Evolutionary conservation across 129 eudicot genomes (phyloP).

Genomic region (Helianthus tuberosus): DNA sequence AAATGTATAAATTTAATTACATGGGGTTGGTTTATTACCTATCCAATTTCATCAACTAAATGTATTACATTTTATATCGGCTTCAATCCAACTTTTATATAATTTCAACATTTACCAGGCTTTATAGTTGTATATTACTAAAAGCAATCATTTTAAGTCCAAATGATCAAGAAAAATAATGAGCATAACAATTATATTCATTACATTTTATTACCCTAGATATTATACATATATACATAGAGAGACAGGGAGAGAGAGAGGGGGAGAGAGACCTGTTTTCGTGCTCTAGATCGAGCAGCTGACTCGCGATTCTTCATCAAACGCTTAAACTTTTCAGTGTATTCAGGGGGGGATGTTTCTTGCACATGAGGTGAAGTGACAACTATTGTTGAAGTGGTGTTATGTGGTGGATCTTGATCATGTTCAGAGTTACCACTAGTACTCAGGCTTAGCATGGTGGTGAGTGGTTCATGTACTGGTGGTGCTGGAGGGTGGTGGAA

Average conservation of each 20-base stretch:
- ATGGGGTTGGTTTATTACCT: neutral
- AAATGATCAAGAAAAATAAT: neutral
- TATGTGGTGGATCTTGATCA: slow-evolving; percentile 29
- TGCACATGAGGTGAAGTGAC: slow-evolving; percentile 13
- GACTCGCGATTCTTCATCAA: slow-evolving; percentile 63
- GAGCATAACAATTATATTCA: neutral
- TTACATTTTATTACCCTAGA: neutral
- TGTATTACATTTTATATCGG: neutral
- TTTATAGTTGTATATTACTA: neutral
- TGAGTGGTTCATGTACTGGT: slow-evolving; percentile 21
- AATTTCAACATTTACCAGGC: neutral
- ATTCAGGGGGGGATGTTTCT: slow-evolving; percentile 26
- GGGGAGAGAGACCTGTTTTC: slow-evolving; percentile 45
- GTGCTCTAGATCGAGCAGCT: slow-evolving; percentile 64
- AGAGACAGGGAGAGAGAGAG: neutral
- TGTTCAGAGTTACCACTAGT: slow-evolving; percentile 26
- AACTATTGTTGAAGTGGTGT: slow-evolving; percentile 8
- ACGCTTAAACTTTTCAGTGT: slow-evolving; percentile 40
- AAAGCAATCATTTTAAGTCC: neutral
- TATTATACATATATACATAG: neutral
- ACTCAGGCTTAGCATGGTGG: slow-evolving; percentile 36
- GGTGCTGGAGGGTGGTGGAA: slow-evolving; percentile 17
- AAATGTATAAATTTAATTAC: neutral
- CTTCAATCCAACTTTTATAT: neutral
- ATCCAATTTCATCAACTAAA: neutral